A percentile compares a stretch with the other conserved stretches of the same genome.
phyloP scores from a whole-genome alignment of 129 eudicot genomes.

The Centaurea solstitialis region DNA sequence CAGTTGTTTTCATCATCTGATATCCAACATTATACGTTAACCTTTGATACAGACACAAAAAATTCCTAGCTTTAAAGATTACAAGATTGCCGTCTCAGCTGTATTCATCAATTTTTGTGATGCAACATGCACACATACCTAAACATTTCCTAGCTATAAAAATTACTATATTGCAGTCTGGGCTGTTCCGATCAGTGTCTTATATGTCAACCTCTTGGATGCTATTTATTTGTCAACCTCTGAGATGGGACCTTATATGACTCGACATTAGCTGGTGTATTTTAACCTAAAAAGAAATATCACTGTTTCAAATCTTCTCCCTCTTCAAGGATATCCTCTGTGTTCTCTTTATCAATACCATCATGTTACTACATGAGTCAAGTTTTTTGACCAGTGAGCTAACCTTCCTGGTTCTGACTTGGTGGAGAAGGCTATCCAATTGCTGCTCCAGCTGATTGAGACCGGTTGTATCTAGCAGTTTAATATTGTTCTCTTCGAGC shows the following conservation, averaged over 20 bases:
- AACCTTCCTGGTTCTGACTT: conserved; percentile 30
- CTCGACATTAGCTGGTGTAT: neutral
- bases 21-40: neutral
- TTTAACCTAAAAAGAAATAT: neutral
- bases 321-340: neutral
- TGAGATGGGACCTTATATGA: neutral
- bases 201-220: neutral
- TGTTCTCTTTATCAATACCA: neutral
- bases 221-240: neutral
- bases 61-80: neutral
- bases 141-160: neutral
- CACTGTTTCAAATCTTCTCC: neutral
- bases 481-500: conserved; percentile 17
- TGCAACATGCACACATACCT: neutral
- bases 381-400: neutral
- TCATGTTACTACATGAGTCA: conserved; percentile 1
- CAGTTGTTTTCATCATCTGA: neutral
- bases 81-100: neutral
- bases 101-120: neutral
- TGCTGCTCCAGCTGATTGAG: conserved; percentile 24
- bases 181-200: neutral
- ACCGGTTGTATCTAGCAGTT: conserved; percentile 19
- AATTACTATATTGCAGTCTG: neutral
- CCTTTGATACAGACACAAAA: neutral
- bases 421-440: conserved; percentile 20